Evolutionary conservation across 1,284 basidiomycete genomes (phyloP).

Genomic region (Cystobasidium pallidum): DNA sequence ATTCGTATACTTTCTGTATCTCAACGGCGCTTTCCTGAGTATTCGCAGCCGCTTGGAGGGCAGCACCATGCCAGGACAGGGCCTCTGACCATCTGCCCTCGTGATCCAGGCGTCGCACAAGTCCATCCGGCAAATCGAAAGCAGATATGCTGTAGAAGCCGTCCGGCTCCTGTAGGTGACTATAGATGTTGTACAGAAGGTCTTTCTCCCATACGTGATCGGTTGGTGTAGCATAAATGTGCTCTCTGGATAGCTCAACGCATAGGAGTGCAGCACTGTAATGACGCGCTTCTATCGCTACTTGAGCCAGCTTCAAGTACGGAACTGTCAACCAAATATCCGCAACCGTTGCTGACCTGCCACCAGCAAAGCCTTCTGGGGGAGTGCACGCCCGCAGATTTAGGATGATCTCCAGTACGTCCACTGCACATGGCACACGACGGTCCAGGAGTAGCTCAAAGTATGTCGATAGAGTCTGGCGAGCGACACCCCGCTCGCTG

Average conservation of each 20-base stretch:
- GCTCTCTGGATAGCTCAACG: constrained; percentile 75
- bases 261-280: constrained; percentile 89
- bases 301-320: constrained; percentile 70
- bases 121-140: constrained; percentile 74
- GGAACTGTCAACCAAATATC: constrained; percentile 85
- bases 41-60: constrained; percentile 62
- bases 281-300: constrained; percentile 75
- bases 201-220: constrained; percentile 60
- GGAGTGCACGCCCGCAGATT: constrained; percentile 73
- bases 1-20: constrained; percentile 62
- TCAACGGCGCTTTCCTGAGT: not conserved
- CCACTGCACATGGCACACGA: constrained; percentile 51
- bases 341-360: constrained; percentile 64
- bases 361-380: constrained; percentile 53
- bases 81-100: constrained; percentile 90
- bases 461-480: not conserved
- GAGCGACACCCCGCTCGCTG: not conserved
- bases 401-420: constrained; percentile 76
- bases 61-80: constrained; percentile 84
- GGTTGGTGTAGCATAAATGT: not conserved
- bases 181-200: constrained; percentile 87
- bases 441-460: constrained; percentile 60
- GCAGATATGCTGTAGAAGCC: constrained; percentile 90
- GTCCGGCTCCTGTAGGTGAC: constrained; percentile 93
- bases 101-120: constrained; percentile 84